phyloP scores from a whole-genome alignment of 2,329 filamentous ascomycete genomes.

The Penicillium fuscoglaucum region DNA sequence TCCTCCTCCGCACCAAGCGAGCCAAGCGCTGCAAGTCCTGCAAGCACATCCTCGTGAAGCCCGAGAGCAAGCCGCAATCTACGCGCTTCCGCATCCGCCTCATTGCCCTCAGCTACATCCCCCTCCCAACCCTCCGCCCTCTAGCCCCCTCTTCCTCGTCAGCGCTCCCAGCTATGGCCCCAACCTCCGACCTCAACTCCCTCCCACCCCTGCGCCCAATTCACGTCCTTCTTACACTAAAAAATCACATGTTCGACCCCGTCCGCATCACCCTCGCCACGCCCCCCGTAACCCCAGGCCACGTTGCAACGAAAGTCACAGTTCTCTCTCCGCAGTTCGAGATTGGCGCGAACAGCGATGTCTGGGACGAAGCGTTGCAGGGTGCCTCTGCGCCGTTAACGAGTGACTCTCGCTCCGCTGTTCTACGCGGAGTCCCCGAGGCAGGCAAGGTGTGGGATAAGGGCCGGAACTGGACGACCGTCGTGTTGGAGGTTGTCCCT shows the following conservation, averaged over 20 bases:
- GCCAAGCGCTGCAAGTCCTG: constrained; percentile 91
- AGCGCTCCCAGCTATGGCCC: constrained; percentile 22
- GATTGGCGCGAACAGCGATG: constrained; percentile 88
- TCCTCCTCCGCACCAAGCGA: constrained; percentile 83
- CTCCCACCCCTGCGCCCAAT: constrained; percentile 54
- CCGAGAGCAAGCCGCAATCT: constrained; percentile 84
- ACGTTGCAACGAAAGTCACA: constrained; percentile 77
- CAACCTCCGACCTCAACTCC: constrained; percentile 46
- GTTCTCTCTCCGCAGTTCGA: constrained; percentile 93
- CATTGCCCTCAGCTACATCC: constrained; percentile 84
- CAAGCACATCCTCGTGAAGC: constrained; percentile 92
- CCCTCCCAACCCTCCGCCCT: constrained; percentile 68
- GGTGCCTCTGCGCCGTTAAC: constrained; percentile 40
- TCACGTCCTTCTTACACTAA: constrained; percentile 86
- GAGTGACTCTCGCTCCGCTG: constrained; percentile 41
- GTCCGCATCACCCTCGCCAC: constrained; percentile 87
- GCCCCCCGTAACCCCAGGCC: constrained; percentile 73
- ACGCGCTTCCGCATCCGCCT: constrained; percentile 91
- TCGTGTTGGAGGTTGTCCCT: constrained; percentile 87
- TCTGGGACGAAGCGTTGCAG: constrained; percentile 87
- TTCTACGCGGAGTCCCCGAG: constrained; percentile 59
- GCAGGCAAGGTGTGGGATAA: constrained; percentile 96
- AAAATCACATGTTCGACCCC: constrained; percentile 90
- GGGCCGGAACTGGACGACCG: constrained; percentile 90
- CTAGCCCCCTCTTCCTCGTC: constrained; percentile 48